Evolutionary conservation across 164 flowering plant genomes (phyloP).

Genomic region (Nelumbo lutea): DNA sequence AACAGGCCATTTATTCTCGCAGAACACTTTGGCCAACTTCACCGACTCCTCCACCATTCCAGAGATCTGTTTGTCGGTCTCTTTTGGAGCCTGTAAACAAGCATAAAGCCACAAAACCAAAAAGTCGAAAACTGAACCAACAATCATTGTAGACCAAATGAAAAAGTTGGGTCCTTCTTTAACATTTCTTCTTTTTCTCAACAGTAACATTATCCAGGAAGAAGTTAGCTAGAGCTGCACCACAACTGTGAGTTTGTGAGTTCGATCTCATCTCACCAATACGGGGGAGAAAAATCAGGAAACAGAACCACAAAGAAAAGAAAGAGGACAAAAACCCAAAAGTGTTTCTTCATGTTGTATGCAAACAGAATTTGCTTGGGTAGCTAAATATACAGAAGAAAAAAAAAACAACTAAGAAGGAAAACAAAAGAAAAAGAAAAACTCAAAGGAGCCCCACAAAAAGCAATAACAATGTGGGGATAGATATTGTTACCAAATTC

Average conservation of each 20-base stretch:
- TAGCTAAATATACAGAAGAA: not conserved
- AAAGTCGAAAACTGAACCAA: not conserved
- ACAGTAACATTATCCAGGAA: too few species aligned
- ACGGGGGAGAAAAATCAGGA: not conserved
- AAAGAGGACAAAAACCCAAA: not conserved
- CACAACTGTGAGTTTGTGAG: not conserved
- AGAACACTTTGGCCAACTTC: slow-evolving; percentile 53
- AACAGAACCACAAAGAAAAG: not conserved
- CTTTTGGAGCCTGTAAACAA: slow-evolving; percentile 61
- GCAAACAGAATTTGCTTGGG: too few species aligned
- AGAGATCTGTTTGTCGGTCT: slow-evolving; percentile 58
- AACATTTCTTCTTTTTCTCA: not conserved
- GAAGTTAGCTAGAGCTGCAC: not conserved
- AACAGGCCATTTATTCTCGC: slow-evolving; percentile 76
- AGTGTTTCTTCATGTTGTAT: too few species aligned
- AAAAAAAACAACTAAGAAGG: not conserved
- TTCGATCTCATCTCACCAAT: too few species aligned
- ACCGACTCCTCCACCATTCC: slow-evolving; percentile 71
- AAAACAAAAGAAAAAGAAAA: not conserved
- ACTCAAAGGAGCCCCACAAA: not conserved
- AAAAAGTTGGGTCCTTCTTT: not conserved
- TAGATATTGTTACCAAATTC: slow-evolving; percentile 31
- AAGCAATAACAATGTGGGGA: not conserved
- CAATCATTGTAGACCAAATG: not conserved
- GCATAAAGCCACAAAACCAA: not conserved